phyloP scores from a whole-genome alignment of 441 rosid species.

The Erodium trifolium region DNA sequence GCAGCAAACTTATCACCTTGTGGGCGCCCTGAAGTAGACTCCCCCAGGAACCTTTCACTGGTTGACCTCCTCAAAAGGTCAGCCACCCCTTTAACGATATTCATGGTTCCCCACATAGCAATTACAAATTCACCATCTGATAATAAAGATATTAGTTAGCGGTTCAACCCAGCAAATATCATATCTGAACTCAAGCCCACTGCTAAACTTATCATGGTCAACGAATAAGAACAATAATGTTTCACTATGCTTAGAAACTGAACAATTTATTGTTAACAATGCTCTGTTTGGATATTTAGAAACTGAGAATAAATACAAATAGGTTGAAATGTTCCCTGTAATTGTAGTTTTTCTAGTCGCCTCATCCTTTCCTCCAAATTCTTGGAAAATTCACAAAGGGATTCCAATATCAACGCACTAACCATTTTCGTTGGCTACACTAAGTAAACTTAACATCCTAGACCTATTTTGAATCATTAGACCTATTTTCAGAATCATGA shows the following conservation, averaged over 20 bases:
- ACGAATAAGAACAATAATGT: not conserved
- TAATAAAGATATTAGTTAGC: constrained; percentile 5
- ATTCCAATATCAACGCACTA: not conserved
- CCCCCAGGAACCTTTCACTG: constrained; percentile 26
- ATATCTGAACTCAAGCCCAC: constrained; percentile 3
- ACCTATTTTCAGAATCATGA: not conserved
- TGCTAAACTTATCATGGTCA: not conserved
- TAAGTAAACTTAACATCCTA: not conserved
- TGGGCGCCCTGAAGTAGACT: constrained; percentile 31
- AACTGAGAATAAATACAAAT: not conserved
- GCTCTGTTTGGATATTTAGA: not conserved
- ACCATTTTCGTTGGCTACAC: not conserved
- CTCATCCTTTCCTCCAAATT: no score
- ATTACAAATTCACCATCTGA: constrained; percentile 22
- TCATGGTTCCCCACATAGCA: constrained; percentile 37
- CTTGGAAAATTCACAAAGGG: not conserved
- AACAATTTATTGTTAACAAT: not conserved
- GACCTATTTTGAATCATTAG: not conserved
- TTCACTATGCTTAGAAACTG: constrained; percentile 4
- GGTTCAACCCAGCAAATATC: constrained; percentile 25
- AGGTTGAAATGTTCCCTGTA: not conserved
- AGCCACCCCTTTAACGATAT: constrained; percentile 73
- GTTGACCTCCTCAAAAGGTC: constrained; percentile 68
- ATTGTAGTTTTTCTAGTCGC: no score
- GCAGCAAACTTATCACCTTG: constrained; percentile 39